Base-by-base conservation (phyloP, 2,329 filamentous ascomycete species). In the Colletotrichum acutatum region DNA sequence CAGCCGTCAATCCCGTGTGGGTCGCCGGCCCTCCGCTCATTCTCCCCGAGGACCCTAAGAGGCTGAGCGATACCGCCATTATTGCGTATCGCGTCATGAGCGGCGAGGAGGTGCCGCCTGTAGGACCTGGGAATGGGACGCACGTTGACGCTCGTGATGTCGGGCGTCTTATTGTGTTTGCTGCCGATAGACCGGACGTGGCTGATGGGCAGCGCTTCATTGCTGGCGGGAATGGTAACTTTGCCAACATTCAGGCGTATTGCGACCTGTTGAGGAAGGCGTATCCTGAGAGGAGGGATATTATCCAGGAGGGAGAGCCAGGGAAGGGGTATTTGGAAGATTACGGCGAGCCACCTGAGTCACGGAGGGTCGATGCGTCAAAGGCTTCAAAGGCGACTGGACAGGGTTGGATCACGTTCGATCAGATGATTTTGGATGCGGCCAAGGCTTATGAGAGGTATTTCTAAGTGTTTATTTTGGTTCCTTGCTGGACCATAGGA, bases 71-170 rank as follows among this genome's bases (percentile, higher is more conserved):
- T 2, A 75, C 73, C 6, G 67, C 77, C 1, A 69, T 78, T 8
- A 73, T 78, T 53, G 74, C 77, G 26, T 79, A 79, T 46, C 70
- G 52, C 14, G 34, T 73, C 14, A 65, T 73, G 60, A 62, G 42
- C 22, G 71, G 71, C 26, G 46, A 73, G 11, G 56, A 60, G 32
- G 24, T 73, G 6, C 22, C 67, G 14, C 16, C 60, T 1, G 14
- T 12, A 1, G 66, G 66, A 3, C 66, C 72, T 5, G 72, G 69
- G 3, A 66, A 67, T 4, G 71, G 66, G 6, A 56, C 68, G 14
- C 69, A 63, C 32, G 68, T 75, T 14, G 74, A 75, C n/a, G 74
- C 68, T 3, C 72, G 74, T 9, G 74, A 75, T n/a, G 65, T 75
- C 4, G 68, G 64, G 1, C 56, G 68, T 3, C 56, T 74, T 0